phyloP scores from a whole-genome alignment of 2,329 filamentous ascomycete species.

The Leptodontidium sp. region DNA sequence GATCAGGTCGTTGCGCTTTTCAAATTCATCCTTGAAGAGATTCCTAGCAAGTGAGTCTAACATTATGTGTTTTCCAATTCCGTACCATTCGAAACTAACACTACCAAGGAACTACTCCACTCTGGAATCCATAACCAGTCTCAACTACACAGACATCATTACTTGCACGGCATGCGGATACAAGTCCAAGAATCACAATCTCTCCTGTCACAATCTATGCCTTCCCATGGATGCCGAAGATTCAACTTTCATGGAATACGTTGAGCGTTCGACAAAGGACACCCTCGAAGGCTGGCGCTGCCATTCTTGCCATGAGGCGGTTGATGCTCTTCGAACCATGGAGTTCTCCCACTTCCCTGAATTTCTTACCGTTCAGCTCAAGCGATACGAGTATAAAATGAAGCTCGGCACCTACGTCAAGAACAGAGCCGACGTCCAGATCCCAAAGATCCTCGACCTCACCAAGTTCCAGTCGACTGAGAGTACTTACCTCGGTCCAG shows the following conservation, averaged over 20 bases:
- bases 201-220: too few relatives aligned
- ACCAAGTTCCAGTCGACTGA: conserved; percentile 27
- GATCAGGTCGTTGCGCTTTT: conserved; percentile 45
- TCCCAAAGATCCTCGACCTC: conserved; percentile 41
- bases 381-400: conserved; percentile 39
- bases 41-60: conserved; percentile 40
- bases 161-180: conserved; percentile 41
- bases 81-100: conserved; percentile 19
- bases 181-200: conserved; percentile 13
- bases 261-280: conserved; percentile 35
- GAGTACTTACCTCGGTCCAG: conserved; percentile 22
- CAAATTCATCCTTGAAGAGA: conserved; percentile 38
- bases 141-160: conserved; percentile 26
- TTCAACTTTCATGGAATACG: too few relatives aligned
- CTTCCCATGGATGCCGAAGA: too few relatives aligned
- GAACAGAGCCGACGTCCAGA: conserved; percentile 32
- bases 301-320: conserved; percentile 36
- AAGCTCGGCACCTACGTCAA: conserved; percentile 26
- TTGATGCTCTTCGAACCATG: conserved; percentile 29
- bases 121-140: conserved; percentile 26
- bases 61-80: neutral
- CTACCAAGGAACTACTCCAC: conserved; percentile 27
- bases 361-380: conserved; percentile 42
- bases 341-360: conserved; percentile 41
- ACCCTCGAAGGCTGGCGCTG: conserved; percentile 41